Base-by-base conservation (phyloP, 768 basidiomycete species). In the Collybia nuda region DNA sequence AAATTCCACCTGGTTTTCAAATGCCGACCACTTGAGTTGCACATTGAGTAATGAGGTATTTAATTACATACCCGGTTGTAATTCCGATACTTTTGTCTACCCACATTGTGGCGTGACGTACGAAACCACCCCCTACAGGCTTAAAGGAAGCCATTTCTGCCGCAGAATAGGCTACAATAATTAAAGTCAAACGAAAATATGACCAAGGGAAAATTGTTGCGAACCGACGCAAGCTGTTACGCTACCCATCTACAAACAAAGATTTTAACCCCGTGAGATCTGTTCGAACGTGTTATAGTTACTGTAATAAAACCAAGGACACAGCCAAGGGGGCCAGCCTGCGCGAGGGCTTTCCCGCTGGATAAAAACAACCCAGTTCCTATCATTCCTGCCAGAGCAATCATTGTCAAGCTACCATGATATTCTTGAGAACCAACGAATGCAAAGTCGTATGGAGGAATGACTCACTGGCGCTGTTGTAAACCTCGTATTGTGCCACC, bases 141-240 rank as follows among this genome's bases (percentile, higher is more conserved):
- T 85, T 73, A 58, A 74, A 84, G 0, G 83, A 76, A 35, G 85
- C 61, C 85, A 81, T 82, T 63, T 82, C 76, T 8, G 65, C 74
- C 22, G 68, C 63, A 3, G 67, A 57, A 58, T 63, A 59, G 1
- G 67, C 67, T 67, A 41, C 14, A 50, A 32, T 18, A 18, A n/a
- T 12, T 23, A 41, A 43, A 36, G 14, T 40, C 17, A 40, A 14
- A 4, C n/a, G 3, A 40, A 19, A 24, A 19, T 21, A 15, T 14
- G 23, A 24, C 40, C 15, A 11, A 40, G 23, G 23, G 21, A 22
- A 0, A 36, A 37, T 24, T 41, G n/a, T 40, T 41, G 38, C 55
- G 38, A 40, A 64, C 67, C 65, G 14, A 68, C 60, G 2, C 62
- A 57, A 35, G 67, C 67, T 28, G 67, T 68, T 37, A 66, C 64